Evolutionary conservation across 257 asterid genomes (phyloP).

Genomic region (Nicotiana tomentosiformis): DNA sequence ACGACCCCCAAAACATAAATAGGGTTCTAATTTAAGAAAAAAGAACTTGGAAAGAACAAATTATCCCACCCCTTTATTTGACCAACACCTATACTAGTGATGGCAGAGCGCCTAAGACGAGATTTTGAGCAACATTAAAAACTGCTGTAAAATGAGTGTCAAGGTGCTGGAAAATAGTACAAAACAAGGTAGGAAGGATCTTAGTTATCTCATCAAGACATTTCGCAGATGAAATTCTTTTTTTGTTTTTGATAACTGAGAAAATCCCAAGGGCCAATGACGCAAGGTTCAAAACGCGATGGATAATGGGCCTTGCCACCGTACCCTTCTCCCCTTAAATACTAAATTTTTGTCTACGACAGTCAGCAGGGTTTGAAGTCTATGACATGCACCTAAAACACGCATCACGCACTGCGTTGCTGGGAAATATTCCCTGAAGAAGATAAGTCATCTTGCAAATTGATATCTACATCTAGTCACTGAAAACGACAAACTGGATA

Average conservation of each 20-base stretch:
- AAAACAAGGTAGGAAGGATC: neutral
- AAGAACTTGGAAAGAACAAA: neutral
- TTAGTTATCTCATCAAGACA: neutral
- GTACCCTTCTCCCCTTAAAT: neutral
- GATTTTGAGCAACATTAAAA: neutral
- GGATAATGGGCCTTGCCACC: neutral
- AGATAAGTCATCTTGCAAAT: neutral
- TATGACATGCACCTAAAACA: neutral
- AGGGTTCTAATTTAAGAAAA: neutral
- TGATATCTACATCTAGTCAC: neutral
- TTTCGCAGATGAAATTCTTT: neutral
- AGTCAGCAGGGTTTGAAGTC: neutral
- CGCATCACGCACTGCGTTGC: neutral
- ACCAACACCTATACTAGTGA: neutral
- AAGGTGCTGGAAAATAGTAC: neutral
- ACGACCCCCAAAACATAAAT: neutral
- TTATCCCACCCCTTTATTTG: neutral
- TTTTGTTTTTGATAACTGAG: neutral
- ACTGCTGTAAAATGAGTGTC: too few relatives aligned
- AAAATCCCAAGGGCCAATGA: too few relatives aligned
- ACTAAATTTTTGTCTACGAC: neutral
- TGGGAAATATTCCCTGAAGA: neutral
- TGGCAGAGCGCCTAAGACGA: neutral
- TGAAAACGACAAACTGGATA: neutral
- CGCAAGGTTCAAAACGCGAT: neutral